Conservation (phyloP, 208 protist species). For the Vickermania spadyakhi region DNA sequence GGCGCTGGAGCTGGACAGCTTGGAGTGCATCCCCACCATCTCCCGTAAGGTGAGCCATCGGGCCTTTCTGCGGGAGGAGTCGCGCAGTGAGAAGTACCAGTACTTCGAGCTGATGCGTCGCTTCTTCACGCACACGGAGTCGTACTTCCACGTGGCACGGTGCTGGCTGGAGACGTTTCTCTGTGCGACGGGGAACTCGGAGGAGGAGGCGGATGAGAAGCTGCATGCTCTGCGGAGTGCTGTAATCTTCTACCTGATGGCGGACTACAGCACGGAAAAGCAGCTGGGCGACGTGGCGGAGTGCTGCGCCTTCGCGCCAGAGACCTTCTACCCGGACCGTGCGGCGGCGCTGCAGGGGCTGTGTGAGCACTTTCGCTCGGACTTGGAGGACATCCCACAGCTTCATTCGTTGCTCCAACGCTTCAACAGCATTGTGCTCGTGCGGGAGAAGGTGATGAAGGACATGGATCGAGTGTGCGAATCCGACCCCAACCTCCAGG, state of each 20-base stretch:
- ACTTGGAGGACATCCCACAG: slow-evolving; percentile 63
- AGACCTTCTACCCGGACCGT: slow-evolving; percentile 49
- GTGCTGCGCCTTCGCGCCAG: slow-evolving; percentile 62
- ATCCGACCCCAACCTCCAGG: slow-evolving; percentile 60
- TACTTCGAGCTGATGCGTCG: slow-evolving; percentile 88
- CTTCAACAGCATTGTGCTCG: slow-evolving; percentile 83
- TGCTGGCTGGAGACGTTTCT: slow-evolving; percentile 90
- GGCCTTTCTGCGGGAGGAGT: slow-evolving; percentile 56
- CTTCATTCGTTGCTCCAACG: slow-evolving; percentile 60
- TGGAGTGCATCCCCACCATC: slow-evolving; percentile 90
- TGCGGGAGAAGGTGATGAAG: slow-evolving; percentile 56
- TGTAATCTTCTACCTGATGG: slow-evolving; percentile 74
- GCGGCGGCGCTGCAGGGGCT: slow-evolving; percentile 35
- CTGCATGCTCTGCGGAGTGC: slow-evolving; percentile 66
- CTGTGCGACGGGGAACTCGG: slow-evolving; percentile 58
- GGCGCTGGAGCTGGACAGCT: slow-evolving; percentile 91
- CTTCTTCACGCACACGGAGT: slow-evolving; percentile 73
- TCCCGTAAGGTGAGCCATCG: slow-evolving; percentile 91
- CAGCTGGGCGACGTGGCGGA: slow-evolving; percentile 72
- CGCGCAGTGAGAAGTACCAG: slow-evolving; percentile 59
- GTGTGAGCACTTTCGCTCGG: slow-evolving; percentile 38
- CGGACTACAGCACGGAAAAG: slow-evolving; percentile 70
- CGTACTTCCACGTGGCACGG: slow-evolving; percentile 90
- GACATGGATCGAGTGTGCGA: slow-evolving; percentile 46
- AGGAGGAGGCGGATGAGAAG: slow-evolving; percentile 57